Conservation (phyloP, 2,329 filamentous ascomycete genomes). For the Penicillium sp. region DNA sequence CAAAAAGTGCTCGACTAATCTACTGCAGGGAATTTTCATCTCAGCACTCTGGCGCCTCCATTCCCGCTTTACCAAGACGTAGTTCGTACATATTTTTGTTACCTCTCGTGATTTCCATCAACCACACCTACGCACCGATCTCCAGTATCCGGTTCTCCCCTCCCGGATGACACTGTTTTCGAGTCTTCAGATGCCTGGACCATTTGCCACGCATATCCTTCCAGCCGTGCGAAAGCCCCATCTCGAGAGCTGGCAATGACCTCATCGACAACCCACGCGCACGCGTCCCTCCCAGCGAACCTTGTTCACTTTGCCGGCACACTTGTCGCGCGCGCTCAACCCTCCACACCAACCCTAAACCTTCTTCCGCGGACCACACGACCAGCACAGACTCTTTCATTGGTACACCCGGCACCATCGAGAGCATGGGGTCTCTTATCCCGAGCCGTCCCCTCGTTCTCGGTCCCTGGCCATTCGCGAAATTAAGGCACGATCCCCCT, state of each 20-base stretch:
- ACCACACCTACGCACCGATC: neutral
- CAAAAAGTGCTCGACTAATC: neutral
- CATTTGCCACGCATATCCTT: neutral
- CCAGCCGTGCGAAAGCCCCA: constrained; percentile 1
- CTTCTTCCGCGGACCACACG: neutral
- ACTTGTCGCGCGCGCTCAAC: neutral
- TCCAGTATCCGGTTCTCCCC: neutral
- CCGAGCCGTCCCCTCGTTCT: neutral
- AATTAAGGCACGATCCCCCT: neutral
- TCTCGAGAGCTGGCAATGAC: constrained; percentile 22
- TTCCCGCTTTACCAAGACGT: neutral
- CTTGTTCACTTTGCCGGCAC: too few relatives aligned
- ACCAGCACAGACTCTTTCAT: neutral
- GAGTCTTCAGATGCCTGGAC: too few relatives aligned
- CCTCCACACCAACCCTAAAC: neutral
- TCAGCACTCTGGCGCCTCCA: too few relatives aligned
- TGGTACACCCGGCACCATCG: neutral
- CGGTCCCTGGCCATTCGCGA: neutral
- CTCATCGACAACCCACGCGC: constrained; percentile 15
- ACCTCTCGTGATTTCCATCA: neutral
- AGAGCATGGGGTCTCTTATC: neutral
- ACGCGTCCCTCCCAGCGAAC: neutral
- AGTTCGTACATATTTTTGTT: neutral
- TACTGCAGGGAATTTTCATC: neutral
- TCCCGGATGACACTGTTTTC: neutral